Base-by-base conservation (phyloP, 179 eudicot species). In the Amaranthus tricolor region DNA sequence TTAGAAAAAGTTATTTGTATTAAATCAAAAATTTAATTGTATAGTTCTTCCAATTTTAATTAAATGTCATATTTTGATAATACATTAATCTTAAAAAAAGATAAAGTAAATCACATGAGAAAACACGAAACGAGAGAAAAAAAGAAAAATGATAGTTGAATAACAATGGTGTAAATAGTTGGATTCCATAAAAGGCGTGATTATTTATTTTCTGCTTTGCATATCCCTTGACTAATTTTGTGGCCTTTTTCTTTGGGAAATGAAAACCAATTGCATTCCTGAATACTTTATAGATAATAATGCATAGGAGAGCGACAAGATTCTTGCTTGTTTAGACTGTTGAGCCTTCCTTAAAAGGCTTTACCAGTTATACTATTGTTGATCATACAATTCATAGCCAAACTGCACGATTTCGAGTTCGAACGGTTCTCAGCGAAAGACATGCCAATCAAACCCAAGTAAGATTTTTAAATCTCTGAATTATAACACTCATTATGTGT, bases 391-490 rank as follows among this genome's bases (percentile, higher is more conserved):
- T 6, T 17, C 20, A 76, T 58, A 49, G n/a, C 54, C 52, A 14
- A 48, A 62, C 63, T 31, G 73, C 19, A 21, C 48, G 56, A 54
- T 51, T 67, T 69, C 72, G 68, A 17, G 19, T 21, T 49, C 73
- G n/a, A 52, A 19, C 64, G 65, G 31, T 57, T 70, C 55, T 21
- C 19, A 72, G 77, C 57, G 7, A 64, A 72, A 79, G 80, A 86
- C 77, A 90, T 90, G 91, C 88, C 88, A 58, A 31, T 31, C 40
- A 83, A 85, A 88, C 45, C 84, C 78, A 86, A 91, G 96, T 89
- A 68, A 67, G 74, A 21, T 44, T 20, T 62, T 21, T 62, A 40
- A 31, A 1, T 56, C 11, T 16, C 12, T 10, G 24, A 70, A 44
- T 13, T 51, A 24, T 67, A 10, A 7, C 2, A 31, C 40, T 66